These are phyloP conservation scores for Amanita rimosa DNA, from an alignment of 768 basidiomycete genomes.

Conservation along the genomic window DNA sequence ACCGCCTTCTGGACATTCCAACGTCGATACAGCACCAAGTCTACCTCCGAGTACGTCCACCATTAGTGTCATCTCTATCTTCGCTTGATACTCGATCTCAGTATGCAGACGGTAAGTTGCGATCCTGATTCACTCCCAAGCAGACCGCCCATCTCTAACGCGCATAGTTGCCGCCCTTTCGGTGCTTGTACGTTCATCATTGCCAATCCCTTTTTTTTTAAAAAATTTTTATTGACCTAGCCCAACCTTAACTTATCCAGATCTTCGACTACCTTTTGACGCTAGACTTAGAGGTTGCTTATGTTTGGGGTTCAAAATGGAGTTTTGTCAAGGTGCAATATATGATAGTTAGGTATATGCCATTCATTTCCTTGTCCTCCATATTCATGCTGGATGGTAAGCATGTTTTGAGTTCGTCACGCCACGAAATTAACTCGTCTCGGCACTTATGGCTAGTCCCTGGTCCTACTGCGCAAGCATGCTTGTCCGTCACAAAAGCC, in stretches of 20 bases:
- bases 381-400: slow-evolving; percentile 2
- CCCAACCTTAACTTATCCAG: neutral
- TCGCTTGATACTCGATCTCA: neutral
- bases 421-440: neutral
- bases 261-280: slow-evolving; percentile 3
- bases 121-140: neutral
- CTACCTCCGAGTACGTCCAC: neutral
- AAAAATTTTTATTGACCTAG: neutral
- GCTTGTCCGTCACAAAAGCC: neutral
- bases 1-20: neutral
- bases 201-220: too few relatives aligned
- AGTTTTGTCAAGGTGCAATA: neutral
- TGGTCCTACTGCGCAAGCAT: neutral
- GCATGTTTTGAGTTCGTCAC: neutral
- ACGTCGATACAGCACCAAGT: neutral
- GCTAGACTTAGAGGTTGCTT: neutral
- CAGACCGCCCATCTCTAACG: neutral
- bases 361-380: neutral
- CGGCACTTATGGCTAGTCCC: neutral
- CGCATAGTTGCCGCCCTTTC: neutral
- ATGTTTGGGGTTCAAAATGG: slow-evolving; percentile 3
- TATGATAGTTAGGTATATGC: slow-evolving; percentile 3
- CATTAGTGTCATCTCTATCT: neutral
- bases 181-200: neutral
- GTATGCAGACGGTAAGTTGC: slow-evolving; percentile 3